Evolutionary conservation across 2,329 filamentous ascomycete species (phyloP).

Genomic region (Colletotrichum eremochloae): DNA sequence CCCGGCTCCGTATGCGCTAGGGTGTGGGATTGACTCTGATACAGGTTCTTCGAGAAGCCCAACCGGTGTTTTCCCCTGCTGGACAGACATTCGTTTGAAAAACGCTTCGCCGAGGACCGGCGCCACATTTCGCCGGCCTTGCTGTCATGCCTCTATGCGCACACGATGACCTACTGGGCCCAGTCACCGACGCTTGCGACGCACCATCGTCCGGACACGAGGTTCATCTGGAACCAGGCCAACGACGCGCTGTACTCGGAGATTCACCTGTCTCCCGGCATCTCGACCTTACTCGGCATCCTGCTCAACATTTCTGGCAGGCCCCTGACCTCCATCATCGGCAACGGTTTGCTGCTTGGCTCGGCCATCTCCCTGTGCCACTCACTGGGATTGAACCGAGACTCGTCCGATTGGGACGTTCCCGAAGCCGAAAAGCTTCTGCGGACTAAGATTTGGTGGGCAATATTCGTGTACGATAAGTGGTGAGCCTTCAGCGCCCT

Average conservation of each 20-base stretch:
- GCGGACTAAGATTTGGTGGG: conserved; percentile 69
- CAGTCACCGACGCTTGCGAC: conserved; percentile 58
- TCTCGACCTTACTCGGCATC: conserved; percentile 69
- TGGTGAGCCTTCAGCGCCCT: conserved; percentile 56
- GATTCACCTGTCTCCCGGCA: conserved; percentile 68
- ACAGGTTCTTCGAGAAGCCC: conserved; percentile 66
- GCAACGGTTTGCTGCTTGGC: conserved; percentile 66
- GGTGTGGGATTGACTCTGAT: not conserved
- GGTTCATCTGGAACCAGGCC: conserved; percentile 74
- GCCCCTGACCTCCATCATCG: conserved; percentile 71
- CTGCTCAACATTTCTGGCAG: conserved; percentile 71
- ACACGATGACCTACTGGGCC: conserved; percentile 70
- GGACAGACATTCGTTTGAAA: conserved; percentile 66
- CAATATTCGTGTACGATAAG: conserved; percentile 65
- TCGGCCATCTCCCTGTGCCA: conserved; percentile 66
- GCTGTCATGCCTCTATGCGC: conserved; percentile 69
- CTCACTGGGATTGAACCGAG: conserved; percentile 67
- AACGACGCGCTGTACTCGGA: conserved; percentile 72
- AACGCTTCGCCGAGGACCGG: conserved; percentile 59
- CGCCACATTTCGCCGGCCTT: conserved; percentile 68
- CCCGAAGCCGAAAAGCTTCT: conserved; percentile 62
- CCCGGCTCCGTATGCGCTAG: no score
- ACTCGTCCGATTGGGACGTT: conserved; percentile 67
- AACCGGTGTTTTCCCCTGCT: conserved; percentile 74
- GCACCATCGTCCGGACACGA: conserved; percentile 67